Base-by-base conservation (phyloP, 176 grass and related monocot species). In the Dactylis glomerata region DNA sequence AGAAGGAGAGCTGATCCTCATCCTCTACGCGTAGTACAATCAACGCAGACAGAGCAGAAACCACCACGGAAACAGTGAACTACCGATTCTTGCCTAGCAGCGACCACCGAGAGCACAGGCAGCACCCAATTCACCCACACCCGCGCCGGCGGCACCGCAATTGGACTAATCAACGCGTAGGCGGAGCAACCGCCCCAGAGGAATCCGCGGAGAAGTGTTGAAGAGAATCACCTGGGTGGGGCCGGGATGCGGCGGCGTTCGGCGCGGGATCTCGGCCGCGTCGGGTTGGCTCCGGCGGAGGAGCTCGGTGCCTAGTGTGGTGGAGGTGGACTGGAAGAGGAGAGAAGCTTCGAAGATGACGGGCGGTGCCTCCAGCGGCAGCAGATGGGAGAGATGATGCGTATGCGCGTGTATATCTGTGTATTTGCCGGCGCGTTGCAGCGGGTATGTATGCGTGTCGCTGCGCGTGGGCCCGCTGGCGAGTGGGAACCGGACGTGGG, bases 291-390 rank as follows among this genome's bases (percentile, higher is more conserved):
- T 87, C 71, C 79, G 40, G 23, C 7, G 75, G 33, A 57, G 20
- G 37, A 27, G 83, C 67, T 90, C 55, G 34, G 55, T n/a, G 65
- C 11, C 13, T 28, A 65, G 52, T 59, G 71, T 13, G 33, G 4
- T n/a, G 63, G 73, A 44, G 26, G 6, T 8, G 13, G 32, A 28
- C 54, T 59, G 36, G 66, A 61, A 11, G 77, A 73, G 65, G 63
- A 36, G 74, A 86, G 88, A 73, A 90, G 65, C 22, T 83, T 78
- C 52, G 73, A 71, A 75, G 88, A 79, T 74, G 84, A 86, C 78
- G 79, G 30, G 58, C 32, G 61, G 66, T 58, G 82, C 75, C 51
- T 81, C 34, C 73, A 52, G 73, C 73, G 45, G 71, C 72, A 28
- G 82, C 32, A 47, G 83, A 72, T 1, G 85, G 63, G 83, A 76